Conservation (phyloP, 371 early-diverging fungal species). For the Mucor saturninus region DNA sequence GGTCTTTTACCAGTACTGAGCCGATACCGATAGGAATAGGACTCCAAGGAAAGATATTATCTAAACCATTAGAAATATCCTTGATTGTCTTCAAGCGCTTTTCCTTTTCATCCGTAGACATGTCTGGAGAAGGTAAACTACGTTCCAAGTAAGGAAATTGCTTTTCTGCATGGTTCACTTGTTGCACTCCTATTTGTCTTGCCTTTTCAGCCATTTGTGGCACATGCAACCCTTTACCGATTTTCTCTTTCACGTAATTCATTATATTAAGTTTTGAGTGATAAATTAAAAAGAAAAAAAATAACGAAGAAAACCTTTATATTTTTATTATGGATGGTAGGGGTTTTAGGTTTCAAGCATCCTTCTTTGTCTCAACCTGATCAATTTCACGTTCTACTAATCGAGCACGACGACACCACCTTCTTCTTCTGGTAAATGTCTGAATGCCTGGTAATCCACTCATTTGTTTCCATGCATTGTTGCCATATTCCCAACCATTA, state of each 20-base stretch:
- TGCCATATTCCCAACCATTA: constrained; percentile 56
- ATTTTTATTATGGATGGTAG: background rate
- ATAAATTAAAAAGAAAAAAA: constrained; percentile 6
- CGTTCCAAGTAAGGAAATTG: constrained; percentile 29
- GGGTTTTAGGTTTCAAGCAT: constrained; percentile 7
- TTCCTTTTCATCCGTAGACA: constrained; percentile 20
- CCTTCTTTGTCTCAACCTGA: constrained; percentile 2
- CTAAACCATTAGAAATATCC: constrained; percentile 33
- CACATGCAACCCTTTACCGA: constrained; percentile 22
- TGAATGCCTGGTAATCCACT: constrained; percentile 44
- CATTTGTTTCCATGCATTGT: constrained; percentile 52
- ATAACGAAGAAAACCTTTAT: background rate
- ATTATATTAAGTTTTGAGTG: constrained; percentile 16
- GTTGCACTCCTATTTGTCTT: constrained; percentile 23
- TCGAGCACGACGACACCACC: constrained; percentile 51
- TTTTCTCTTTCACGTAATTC: constrained; percentile 27
- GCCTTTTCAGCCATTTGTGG: constrained; percentile 17
- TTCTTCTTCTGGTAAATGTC: constrained; percentile 50
- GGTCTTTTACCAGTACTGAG: constrained; percentile 32
- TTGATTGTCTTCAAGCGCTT: constrained; percentile 27
- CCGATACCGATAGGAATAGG: constrained; percentile 48
- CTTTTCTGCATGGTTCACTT: constrained; percentile 17
- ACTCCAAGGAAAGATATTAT: constrained; percentile 40
- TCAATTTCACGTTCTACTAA: constrained; percentile 37
- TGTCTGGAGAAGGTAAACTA: constrained; percentile 18